These are phyloP conservation scores for Pleodorina starrii DNA, from an alignment of 139 green algal species.

Conservation along the genomic window DNA sequence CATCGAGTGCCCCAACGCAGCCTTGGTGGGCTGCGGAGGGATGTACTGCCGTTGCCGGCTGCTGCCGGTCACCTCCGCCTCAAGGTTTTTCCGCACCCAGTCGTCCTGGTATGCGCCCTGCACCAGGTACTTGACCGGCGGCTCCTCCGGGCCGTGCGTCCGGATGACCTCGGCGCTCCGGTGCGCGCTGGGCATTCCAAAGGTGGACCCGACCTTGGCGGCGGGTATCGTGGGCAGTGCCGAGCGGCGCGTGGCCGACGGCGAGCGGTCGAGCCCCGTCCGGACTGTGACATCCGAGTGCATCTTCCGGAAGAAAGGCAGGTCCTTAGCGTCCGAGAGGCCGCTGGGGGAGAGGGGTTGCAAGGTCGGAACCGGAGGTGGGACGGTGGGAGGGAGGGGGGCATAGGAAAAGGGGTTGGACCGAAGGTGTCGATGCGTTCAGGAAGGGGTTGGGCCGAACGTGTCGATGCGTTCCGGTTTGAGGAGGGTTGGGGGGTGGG, in stretches of 20 bases:
- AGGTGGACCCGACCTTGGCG: slow-evolving; percentile 37
- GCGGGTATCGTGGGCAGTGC: slow-evolving; percentile 40
- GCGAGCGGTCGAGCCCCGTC: not conserved
- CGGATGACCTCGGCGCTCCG: slow-evolving; percentile 52
- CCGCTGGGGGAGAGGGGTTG: slow-evolving; percentile 22
- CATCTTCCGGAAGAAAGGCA: slow-evolving; percentile 52
- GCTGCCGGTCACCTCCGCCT: slow-evolving; percentile 27
- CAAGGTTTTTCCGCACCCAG: slow-evolving; percentile 54
- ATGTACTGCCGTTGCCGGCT: slow-evolving; percentile 48
- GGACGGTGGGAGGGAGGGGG: not conserved
- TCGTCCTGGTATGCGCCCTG: slow-evolving; percentile 66
- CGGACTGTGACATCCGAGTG: slow-evolving; percentile 49
- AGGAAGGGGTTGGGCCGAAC: no score
- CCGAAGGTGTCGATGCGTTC: no score
- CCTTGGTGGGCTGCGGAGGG: slow-evolving; percentile 58
- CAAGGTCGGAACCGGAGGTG: not conserved
- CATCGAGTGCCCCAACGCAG: slow-evolving; percentile 57
- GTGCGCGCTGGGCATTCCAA: slow-evolving; percentile 56
- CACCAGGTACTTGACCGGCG: slow-evolving; percentile 67
- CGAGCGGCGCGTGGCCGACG: not conserved
- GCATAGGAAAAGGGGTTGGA: no score
- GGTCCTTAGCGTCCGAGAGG: slow-evolving; percentile 61
- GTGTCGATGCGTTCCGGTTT: no score
- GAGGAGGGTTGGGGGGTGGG: no score
- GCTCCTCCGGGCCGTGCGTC: slow-evolving; percentile 56